Evolutionary conservation across 306 rosid genomes (phyloP).

Genomic region (Cucurbita maxima): DNA sequence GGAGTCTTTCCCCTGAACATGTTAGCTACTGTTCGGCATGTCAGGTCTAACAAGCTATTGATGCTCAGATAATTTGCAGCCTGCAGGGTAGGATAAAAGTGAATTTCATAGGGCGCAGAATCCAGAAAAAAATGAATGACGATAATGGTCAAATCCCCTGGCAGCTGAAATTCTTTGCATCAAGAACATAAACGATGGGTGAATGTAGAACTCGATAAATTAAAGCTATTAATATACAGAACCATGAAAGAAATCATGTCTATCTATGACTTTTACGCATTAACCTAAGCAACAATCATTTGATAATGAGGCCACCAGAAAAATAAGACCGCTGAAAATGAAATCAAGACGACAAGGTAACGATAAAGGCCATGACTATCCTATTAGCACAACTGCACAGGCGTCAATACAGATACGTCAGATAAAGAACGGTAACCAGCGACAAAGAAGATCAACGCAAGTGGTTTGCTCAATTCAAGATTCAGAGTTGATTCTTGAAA

Average conservation of each 20-base stretch:
- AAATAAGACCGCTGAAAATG: not conserved
- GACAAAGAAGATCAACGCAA: not conserved
- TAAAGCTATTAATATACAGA: not conserved
- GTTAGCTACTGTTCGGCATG: constrained; percentile 67
- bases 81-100: constrained; percentile 13
- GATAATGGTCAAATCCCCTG: not conserved
- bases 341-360: not conserved
- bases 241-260: not conserved
- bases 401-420: not conserved
- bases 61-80: constrained; percentile 78
- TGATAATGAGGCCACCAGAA: not conserved
- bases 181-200: too few species aligned
- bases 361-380: not conserved
- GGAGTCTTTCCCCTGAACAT: constrained; percentile 81
- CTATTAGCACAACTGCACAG: not conserved
- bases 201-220: not conserved
- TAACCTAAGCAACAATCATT: not conserved
- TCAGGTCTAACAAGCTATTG: constrained; percentile 59
- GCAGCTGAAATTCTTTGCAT: not conserved
- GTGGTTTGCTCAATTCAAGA: not conserved
- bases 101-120: not conserved
- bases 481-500: not conserved
- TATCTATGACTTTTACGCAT: not conserved
- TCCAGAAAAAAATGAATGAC: not conserved
- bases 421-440: not conserved